A percentile compares a stretch with the other conserved stretches of the same genome.
phyloP scores from a whole-genome alignment of 345 rosid genomes.

The Rhodomyrtus tomentosa region DNA sequence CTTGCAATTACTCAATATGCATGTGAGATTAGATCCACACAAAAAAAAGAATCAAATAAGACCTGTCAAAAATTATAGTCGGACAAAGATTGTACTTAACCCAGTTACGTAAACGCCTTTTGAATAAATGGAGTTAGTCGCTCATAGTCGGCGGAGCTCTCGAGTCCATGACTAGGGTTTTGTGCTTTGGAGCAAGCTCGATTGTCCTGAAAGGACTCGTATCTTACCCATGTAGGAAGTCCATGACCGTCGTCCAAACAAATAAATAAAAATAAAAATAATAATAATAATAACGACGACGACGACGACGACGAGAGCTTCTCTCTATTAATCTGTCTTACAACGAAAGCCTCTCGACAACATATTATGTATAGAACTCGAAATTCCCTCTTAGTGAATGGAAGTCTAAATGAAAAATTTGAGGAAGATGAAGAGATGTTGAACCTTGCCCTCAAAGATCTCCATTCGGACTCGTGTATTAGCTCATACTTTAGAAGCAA shows the following conservation, averaged over 20 bases:
- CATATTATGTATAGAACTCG: accelerated
- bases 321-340: not conserved
- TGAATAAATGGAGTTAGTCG: not conserved
- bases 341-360: not conserved
- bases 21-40: not conserved
- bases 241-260: no score
- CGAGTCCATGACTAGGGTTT: not conserved
- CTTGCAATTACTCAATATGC: no score
- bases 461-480: not conserved
- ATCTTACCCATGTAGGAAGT: not conserved
- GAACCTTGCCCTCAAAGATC: accelerated
- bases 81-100: not conserved
- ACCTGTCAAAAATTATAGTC: no score
- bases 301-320: no score
- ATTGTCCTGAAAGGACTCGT: not conserved
- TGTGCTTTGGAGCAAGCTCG: not conserved
- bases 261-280: no score
- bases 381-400: not conserved
- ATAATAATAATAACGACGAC: no score
- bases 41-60: not conserved
- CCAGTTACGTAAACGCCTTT: not conserved
- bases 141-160: not conserved
- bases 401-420: not conserved
- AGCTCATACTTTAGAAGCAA: not conserved
- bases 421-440: not conserved